Percentiles rank a stretch among this genome's conserved stretches.
phyloP scores from a whole-genome alignment of 2,329 filamentous ascomycete genomes.

The Coniosporium tulheliwenetii region DNA sequence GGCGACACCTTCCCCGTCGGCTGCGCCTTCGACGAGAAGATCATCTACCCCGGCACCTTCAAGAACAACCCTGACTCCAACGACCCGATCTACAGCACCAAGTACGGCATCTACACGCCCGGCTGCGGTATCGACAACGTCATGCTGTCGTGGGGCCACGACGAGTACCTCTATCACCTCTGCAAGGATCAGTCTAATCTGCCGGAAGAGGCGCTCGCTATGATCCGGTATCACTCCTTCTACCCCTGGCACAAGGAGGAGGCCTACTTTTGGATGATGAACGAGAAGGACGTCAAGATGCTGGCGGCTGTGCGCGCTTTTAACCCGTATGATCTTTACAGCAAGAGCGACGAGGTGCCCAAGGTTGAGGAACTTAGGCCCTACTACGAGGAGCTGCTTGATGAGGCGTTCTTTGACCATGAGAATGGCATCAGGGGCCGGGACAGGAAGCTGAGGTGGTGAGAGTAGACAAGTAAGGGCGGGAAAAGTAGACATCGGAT shows the following conservation, averaged over 20 bases:
- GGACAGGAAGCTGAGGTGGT: too few species aligned
- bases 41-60: slow-evolving; percentile 73
- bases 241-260: slow-evolving; percentile 81
- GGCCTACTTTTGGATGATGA: slow-evolving; percentile 72
- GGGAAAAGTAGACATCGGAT: too few species aligned
- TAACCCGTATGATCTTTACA: slow-evolving; percentile 85
- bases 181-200: slow-evolving; percentile 68
- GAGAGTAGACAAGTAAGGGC: too few species aligned
- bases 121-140: slow-evolving; percentile 75
- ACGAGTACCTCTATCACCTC: slow-evolving; percentile 78
- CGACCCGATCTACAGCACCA: slow-evolving; percentile 58
- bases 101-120: slow-evolving; percentile 63
- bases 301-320: slow-evolving; percentile 69
- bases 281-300: slow-evolving; percentile 65
- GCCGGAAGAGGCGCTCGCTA: slow-evolving; percentile 69
- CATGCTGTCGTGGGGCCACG: slow-evolving; percentile 83
- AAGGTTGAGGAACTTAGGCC: slow-evolving; percentile 63
- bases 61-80: slow-evolving; percentile 56
- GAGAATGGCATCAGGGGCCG: too few species aligned
- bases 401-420: slow-evolving; percentile 45
- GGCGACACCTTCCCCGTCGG: slow-evolving; percentile 74
- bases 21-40: slow-evolving; percentile 56
- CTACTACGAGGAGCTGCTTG: slow-evolving; percentile 60
- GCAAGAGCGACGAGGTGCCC: slow-evolving; percentile 73
- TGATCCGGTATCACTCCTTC: slow-evolving; percentile 89